Evolutionary conservation across 768 basidiomycete species (phyloP), one percentile per base, ranked within the genome.

Genomic region (Rhizopogon rudus): DNA sequence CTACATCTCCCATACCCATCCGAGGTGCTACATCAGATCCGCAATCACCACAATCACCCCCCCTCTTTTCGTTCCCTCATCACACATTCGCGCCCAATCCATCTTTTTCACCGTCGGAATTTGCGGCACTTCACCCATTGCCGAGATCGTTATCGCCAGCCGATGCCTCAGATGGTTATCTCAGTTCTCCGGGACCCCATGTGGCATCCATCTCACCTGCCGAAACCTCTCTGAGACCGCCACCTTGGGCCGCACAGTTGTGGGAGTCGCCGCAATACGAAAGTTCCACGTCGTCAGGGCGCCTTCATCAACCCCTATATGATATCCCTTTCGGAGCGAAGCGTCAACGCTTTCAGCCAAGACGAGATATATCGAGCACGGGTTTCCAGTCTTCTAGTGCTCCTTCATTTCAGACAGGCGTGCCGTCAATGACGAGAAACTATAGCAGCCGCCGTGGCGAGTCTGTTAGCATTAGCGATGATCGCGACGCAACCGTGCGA

Each of bases 401-500:
- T 1, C 88, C 88, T 17, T 76, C 84, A 51, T 68, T 74, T 6
- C 79, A 83, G 48, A 67, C 75, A 3, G 76, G 75, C 54, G 70
- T 73, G 28, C 76, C 81, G 51, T 70, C 73, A 28, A 71, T 83
- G 63, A 70, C 81, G 41, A 77, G 89, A 35, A 69, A 77, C 14
- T 89, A 87, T 75, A 84, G 79, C 66, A 33, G 35, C 48, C 80
- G 83, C 46, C 79, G 84, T 29, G 82, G 86, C 53, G 87, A 86
- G 63, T 87, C 86, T 13, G 79, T 81, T 54, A 81, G 79, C 62
- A 69, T 79, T 49, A 73, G 67, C 52, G 77, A 87, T 52, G 87
- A 88, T 59, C 80, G 79, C 55, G 87, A 88, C 68, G 86, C 84
- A 54, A 91, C 89, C n/a, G 73, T 91, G 40, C 81, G 87, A 58